Percentiles rank a stretch among this genome's conserved stretches.
phyloP scores from a whole-genome alignment of 2,329 filamentous ascomycete species.

The Cladosporium sp. region DNA sequence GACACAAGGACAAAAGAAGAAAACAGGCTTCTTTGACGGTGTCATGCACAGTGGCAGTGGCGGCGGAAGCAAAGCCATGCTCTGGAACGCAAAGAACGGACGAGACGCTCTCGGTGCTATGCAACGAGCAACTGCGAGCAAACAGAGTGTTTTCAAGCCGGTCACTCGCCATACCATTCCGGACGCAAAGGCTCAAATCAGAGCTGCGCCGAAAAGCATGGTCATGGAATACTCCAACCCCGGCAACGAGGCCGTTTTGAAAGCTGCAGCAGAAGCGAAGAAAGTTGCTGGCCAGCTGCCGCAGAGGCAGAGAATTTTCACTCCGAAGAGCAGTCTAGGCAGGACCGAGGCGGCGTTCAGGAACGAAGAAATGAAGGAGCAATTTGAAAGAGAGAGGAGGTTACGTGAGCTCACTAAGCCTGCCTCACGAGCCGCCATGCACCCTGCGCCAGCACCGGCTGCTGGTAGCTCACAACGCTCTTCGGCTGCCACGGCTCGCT shows the following conservation, averaged over 20 bases:
- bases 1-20: conserved; percentile 16
- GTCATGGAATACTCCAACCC: conserved; percentile 1
- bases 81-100: conserved; percentile 10
- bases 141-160: conserved; percentile 1
- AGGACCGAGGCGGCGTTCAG: conserved; percentile 4
- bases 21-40: conserved; percentile 17
- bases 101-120: conserved; percentile 8
- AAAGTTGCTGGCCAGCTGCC: conserved; percentile 1
- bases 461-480: background rate
- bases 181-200: conserved; percentile 5
- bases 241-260: conserved; percentile 1
- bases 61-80: background rate
- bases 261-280: conserved; percentile 8
- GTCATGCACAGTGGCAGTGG: conserved; percentile 11
- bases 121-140: conserved; percentile 3
- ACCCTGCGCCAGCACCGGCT: background rate
- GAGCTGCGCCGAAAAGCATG: conserved; percentile 10
- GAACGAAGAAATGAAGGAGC: conserved; percentile 3
- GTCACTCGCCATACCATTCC: background rate
- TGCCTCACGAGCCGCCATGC: background rate
- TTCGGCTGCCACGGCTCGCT: background rate
- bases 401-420: conserved; percentile 1
- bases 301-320: background rate
- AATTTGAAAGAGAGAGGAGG: conserved; percentile 1
- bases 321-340: background rate